Evolutionary conservation across 148 eudicot species (phyloP), one percentile per base, ranked within the genome.

Genomic region (Bassia scoparia): DNA sequence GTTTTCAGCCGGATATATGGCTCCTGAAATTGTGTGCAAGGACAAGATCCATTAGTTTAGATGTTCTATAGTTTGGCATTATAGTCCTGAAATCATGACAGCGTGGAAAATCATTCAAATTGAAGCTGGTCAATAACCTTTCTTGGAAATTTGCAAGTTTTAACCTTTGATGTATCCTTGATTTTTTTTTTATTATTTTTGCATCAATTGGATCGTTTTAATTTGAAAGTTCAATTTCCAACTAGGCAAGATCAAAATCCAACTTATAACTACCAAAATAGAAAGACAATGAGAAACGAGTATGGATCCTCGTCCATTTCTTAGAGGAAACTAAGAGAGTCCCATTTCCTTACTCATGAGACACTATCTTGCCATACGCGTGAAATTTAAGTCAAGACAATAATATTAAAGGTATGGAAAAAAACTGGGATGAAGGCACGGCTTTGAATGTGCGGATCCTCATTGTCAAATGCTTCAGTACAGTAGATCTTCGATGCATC

Each of bases 401-500:
- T 64, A 17, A 26, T 29, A 8, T 37, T 64, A 38, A 37, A 64
- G 68, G 68, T 49, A 31, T 73, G 69, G 68, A 62, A 29, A n/a
- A n/a, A 31, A 62, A 62, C 33, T 73, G 76, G 76, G 31, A 14
- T 2, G 60, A 73, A 48, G 69, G 60, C 60, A 73, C 68, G 1
- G 16, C 60, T 5, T 61, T 46, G 68, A 62, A 73, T 33, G 30
- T 73, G 60, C 62, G 7, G 76, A 73, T 62, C 46, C 68, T 5
- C 29, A 35, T 0, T 5, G 3, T 23, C 27, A 14, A 24, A 27
- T 15, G 60, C 4, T 48, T 62, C 38, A 8, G 34, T 18, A 21
- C 33, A 0, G 83, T 82, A 33, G 71, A 82, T 56, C 29, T 82
- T 67, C 71, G 81, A 72, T 81, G 87, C 74, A 79, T 84, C 10